These are phyloP conservation scores for Xenoacremonium recifei DNA, from an alignment of 2,329 filamentous ascomycete genomes.

Conservation along the genomic window DNA sequence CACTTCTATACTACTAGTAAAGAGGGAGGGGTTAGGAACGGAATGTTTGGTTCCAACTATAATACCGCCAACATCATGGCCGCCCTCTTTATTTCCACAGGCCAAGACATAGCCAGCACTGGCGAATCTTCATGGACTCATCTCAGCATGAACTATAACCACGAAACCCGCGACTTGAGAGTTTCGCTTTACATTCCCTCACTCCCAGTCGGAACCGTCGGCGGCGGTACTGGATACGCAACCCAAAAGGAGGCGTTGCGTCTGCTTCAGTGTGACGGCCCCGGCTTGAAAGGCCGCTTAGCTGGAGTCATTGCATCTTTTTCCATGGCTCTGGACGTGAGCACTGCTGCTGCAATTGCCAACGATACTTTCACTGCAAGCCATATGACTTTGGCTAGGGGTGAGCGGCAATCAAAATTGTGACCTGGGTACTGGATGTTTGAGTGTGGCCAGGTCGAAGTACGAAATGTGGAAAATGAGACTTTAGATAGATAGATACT, in stretches of 20 bases:
- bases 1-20: neutral
- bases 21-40: conserved; percentile 3
- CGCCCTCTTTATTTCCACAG: conserved; percentile 4
- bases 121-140: conserved; percentile 5
- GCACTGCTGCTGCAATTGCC: conserved; percentile 1
- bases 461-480: too few species aligned
- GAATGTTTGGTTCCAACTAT: conserved; percentile 2
- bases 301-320: conserved; percentile 4
- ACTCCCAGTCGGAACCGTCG: conserved; percentile 4
- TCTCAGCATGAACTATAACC: conserved; percentile 1
- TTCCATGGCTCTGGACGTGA: conserved; percentile 1
- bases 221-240: conserved; percentile 1
- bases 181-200: conserved; percentile 4
- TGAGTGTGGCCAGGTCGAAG: too few species aligned
- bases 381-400: conserved; percentile 3
- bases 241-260: conserved; percentile 1
- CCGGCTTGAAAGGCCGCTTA: neutral
- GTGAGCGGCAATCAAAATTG: neutral
- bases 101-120: conserved; percentile 4
- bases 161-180: neutral
- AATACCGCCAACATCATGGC: conserved; percentile 3
- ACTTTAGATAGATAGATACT: too few species aligned
- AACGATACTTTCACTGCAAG: conserved; percentile 2
- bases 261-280: conserved; percentile 1
- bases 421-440: too few species aligned